Evolutionary conservation across 345 rosid genomes (phyloP).

Genomic region (Odontarrhena argentea): DNA sequence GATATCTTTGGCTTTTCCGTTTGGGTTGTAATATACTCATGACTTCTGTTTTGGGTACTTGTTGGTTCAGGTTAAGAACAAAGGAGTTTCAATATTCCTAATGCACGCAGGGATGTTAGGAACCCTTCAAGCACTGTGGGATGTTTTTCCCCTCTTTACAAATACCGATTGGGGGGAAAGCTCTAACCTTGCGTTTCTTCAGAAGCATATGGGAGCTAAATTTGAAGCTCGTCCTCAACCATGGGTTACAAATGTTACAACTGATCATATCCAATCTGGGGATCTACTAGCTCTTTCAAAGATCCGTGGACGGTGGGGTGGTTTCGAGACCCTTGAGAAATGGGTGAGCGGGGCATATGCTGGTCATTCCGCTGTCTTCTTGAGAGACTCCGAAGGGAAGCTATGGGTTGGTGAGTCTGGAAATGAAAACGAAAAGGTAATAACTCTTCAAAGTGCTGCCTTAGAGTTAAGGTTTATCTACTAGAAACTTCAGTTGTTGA

Average conservation of each 20-base stretch:
- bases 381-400: constrained; percentile 88
- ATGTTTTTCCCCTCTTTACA: constrained; percentile 93
- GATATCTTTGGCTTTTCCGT: not conserved
- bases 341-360: constrained; percentile 99
- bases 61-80: constrained; percentile 69
- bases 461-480: constrained; percentile 1
- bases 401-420: constrained; percentile 98
- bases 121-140: constrained; percentile 92
- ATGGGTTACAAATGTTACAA: constrained; percentile 69
- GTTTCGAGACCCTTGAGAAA: constrained; percentile 96
- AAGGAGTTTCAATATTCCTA: constrained; percentile 89
- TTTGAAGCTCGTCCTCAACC: constrained; percentile 81
- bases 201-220: constrained; percentile 88
- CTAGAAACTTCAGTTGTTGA: constrained; percentile 2
- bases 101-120: constrained; percentile 99
- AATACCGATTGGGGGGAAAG: constrained; percentile 95
- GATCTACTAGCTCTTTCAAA: constrained; percentile 88
- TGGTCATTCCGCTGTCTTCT: constrained; percentile 85
- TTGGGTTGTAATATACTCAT: not conserved
- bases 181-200: constrained; percentile 75
- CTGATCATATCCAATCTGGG: constrained; percentile 79
- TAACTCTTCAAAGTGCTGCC: not conserved
- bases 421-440: constrained; percentile 86
- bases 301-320: constrained; percentile 94
- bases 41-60: constrained; percentile 31